Evolutionary conservation across 2,329 filamentous ascomycete genomes (phyloP).

Genomic region (Chrysoporthe deuterocubensis): DNA sequence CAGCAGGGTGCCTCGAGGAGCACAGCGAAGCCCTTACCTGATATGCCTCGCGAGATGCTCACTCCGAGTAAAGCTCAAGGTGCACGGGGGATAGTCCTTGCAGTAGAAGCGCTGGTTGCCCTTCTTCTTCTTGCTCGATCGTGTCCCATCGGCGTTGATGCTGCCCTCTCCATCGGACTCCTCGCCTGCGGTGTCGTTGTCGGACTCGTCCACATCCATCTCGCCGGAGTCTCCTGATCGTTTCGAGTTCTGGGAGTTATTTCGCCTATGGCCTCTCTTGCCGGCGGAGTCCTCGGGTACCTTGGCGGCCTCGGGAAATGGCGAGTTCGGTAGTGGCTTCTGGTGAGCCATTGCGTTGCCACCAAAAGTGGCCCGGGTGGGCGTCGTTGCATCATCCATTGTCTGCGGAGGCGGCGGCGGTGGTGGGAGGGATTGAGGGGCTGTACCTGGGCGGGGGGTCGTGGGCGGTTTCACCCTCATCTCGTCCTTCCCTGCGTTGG

Average conservation of each 20-base stretch:
- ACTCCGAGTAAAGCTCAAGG: conserved; percentile 91
- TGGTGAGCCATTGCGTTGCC: conserved; percentile 49
- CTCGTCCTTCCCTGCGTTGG: conserved; percentile 54
- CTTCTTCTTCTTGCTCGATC: conserved; percentile 92
- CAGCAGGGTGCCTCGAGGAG: conserved; percentile 2
- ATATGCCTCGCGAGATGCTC: conserved; percentile 96
- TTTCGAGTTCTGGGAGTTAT: conserved; percentile 63
- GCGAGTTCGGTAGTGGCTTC: conserved; percentile 56
- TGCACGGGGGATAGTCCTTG: conserved; percentile 92
- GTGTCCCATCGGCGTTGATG: conserved; percentile 65
- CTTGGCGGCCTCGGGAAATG: conserved; percentile 56
- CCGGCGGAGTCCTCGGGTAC: conserved; percentile 50
- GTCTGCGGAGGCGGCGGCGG: conserved; percentile 34
- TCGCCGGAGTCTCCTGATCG: conserved; percentile 70
- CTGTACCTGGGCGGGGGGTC: conserved; percentile 41
- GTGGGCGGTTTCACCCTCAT: conserved; percentile 51
- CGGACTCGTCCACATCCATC: conserved; percentile 76
- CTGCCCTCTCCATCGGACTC: conserved; percentile 67
- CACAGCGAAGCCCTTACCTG: conserved; percentile 57
- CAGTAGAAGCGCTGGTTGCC: conserved; percentile 97
- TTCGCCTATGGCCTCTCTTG: conserved; percentile 51
- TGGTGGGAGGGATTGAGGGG: conserved; percentile 32
- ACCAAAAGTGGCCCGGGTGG: conserved; percentile 62
- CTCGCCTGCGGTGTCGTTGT: conserved; percentile 51
- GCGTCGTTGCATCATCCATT: conserved; percentile 59